Evolutionary conservation across 176 grass and related monocot species (phyloP), one percentile per base, ranked within the genome.

Genomic region (Phoenix roebelenii): DNA sequence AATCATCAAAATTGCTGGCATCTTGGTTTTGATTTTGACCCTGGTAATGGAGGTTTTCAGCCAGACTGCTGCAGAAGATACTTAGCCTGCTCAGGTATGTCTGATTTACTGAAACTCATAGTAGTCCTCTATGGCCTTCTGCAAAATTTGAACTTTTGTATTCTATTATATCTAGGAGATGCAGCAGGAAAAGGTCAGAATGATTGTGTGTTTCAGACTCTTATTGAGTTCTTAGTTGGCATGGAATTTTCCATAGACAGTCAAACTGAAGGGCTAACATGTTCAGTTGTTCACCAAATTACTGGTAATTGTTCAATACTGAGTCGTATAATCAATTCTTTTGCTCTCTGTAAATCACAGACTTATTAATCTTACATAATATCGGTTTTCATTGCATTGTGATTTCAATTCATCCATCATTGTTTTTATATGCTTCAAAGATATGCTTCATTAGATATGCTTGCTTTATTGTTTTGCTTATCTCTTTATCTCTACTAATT

Each of bases 201-300:
- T 32, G 29, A 49, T 60, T 76, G 72, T 67, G 63, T 76, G 60
- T 82, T 88, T 22, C 69, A 39, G 55, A 71, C 66, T 70, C 55
- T 97, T 51, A 25, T 72, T 58, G 76, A 82, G 48, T 77, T 69
- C 48, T 67, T 97, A 63, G 65, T 76, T 76, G 79, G 75, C 62
- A 76, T 97, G 78, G 84, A 75, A 63, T 54, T 91, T 72, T 80
- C 78, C 50, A 22, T 97, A 23, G 74, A 75, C 55, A 71, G 51
- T 44, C 75, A 80, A 76, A 60, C 55, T 5, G 81, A 88, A 83
- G 71, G 50, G 49, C 78, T 79, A 50, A 69, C 70, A 1, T 25
- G 87, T 75, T 73, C 54, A 17, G 61, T 88, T 15, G 51, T 51
- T 57, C 87, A 97, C 71, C 81, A 88, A 88, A 78, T 66, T 61